Evolutionary conservation across 2,329 filamentous ascomycete species (phyloP).

Genomic region (Ophiostoma sp.): DNA sequence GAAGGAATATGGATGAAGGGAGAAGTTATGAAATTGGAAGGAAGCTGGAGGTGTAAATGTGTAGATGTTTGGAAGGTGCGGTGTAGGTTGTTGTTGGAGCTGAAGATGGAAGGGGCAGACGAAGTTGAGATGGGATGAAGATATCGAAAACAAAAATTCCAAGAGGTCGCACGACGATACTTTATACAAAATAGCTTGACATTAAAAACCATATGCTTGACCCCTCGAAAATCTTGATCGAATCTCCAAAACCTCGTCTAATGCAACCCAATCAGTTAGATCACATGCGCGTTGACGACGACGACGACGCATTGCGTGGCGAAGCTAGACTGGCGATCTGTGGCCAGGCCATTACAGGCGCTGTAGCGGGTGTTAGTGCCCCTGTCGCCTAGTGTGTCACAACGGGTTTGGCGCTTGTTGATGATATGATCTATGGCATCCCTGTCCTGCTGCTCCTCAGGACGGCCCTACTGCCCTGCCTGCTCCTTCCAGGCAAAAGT

Average conservation of each 20-base stretch:
- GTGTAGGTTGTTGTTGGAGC: neutral
- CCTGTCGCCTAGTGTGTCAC: neutral
- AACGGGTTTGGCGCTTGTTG: neutral
- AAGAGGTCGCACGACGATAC: neutral
- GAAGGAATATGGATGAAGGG: neutral
- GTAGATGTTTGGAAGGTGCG: neutral
- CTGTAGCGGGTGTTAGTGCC: neutral
- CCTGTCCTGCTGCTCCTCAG: too few relatives aligned
- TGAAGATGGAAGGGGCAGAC: neutral
- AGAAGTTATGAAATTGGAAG: neutral
- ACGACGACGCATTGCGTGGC: constrained; percentile 14
- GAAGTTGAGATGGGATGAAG: neutral
- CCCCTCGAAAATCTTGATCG: neutral
- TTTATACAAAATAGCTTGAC: constrained; percentile 2
- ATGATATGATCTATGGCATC: too few relatives aligned
- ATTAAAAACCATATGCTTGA: neutral
- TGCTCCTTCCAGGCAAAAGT: neutral
- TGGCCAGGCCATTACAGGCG: neutral
- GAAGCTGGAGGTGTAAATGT: neutral
- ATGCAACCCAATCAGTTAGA: constrained; percentile 14
- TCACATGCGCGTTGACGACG: constrained; percentile 17
- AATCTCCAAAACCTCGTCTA: neutral
- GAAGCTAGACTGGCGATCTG: constrained; percentile 7
- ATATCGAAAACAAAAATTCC: neutral
- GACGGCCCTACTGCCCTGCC: neutral